phyloP scores from a whole-genome alignment of 768 basidiomycete species.

The Trametes coccinea region DNA sequence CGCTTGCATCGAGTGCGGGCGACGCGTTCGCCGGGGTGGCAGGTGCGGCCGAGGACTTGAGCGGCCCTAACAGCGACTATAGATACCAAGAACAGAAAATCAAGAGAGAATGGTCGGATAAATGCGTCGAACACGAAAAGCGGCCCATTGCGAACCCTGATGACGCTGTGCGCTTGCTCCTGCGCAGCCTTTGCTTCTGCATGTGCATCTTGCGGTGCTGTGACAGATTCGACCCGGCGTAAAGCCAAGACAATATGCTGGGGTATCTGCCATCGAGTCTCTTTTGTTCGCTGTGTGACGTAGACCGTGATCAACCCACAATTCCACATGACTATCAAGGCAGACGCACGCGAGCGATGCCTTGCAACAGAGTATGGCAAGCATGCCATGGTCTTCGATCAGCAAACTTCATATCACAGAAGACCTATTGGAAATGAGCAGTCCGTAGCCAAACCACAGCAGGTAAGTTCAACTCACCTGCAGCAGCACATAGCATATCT shows the following conservation, averaged over 20 bases:
- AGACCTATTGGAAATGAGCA: conserved; percentile 28
- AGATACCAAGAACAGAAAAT: conserved; percentile 28
- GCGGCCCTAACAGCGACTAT: conserved; percentile 30
- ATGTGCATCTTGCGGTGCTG: conserved; percentile 5
- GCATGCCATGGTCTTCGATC: conserved; percentile 37
- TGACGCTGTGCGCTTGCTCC: conserved; percentile 30
- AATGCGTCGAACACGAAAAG: conserved; percentile 29
- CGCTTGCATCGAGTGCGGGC: conserved; percentile 3
- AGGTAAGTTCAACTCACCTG: conserved; percentile 39
- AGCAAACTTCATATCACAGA: conserved; percentile 33
- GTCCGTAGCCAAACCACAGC: neutral
- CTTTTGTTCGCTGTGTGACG: conserved; percentile 23
- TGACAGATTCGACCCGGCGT: conserved; percentile 22
- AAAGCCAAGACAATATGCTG: conserved; percentile 16
- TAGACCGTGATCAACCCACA: conserved; percentile 16
- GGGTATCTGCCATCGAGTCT: conserved; percentile 23
- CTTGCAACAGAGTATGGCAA: conserved; percentile 45
- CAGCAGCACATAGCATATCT: conserved; percentile 49
- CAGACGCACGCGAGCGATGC: conserved; percentile 42
- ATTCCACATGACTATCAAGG: neutral
- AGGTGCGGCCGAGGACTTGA: conserved; percentile 15
- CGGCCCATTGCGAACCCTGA: conserved; percentile 38
- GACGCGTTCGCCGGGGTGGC: neutral
- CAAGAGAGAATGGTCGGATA: conserved; percentile 31
- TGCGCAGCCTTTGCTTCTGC: conserved; percentile 14